Conservation (phyloP, 139 green algal genomes). For the Volvox africanus region DNA sequence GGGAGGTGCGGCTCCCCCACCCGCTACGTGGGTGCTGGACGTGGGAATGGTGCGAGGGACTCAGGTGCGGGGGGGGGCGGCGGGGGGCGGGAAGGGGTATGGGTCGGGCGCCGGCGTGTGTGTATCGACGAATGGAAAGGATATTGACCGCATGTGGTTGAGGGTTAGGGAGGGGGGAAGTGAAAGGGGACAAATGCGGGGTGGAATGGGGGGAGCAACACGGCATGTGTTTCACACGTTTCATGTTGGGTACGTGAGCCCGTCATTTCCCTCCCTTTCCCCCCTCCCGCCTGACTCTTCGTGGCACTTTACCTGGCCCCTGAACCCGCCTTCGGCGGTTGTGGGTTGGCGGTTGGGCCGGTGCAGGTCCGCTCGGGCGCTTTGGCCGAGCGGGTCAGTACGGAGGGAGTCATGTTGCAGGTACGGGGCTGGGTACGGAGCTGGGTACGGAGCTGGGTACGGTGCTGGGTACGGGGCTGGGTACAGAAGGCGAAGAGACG, state of each 20-base stretch:
- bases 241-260: too few species aligned
- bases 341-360: neutral
- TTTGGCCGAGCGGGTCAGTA: conserved; percentile 58
- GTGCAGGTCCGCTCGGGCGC: conserved; percentile 58
- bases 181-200: too few species aligned
- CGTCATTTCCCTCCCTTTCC: neutral
- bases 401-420: conserved; percentile 67
- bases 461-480: neutral
- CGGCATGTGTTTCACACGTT: too few species aligned
- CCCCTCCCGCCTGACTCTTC: too few species aligned
- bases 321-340: too few species aligned
- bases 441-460: neutral
- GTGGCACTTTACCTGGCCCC: too few species aligned
- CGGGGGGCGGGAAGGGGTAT: neutral
- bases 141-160: too few species aligned
- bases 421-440: neutral
- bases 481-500: neutral
- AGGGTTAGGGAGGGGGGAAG: too few species aligned
- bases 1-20: neutral
- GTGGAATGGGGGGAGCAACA: too few species aligned
- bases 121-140: too few species aligned
- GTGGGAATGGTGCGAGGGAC: conserved; percentile 48
- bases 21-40: conserved; percentile 62
- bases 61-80: conserved; percentile 58
- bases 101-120: neutral